phyloP scores from a whole-genome alignment of 306 rosid genomes.

The Pachyrhizus erosus region DNA sequence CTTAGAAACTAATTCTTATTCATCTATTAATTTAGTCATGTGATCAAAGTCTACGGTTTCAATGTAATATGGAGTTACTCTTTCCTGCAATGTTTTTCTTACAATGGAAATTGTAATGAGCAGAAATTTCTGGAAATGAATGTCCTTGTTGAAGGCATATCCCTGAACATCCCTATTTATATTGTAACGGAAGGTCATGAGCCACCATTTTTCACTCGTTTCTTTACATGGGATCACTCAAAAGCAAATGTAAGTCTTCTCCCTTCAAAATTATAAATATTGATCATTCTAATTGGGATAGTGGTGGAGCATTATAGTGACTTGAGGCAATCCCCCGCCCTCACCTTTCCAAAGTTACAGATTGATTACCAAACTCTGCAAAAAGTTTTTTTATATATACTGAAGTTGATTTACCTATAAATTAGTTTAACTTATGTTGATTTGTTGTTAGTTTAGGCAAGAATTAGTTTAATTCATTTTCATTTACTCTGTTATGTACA shows the following conservation, averaged over 20 bases:
- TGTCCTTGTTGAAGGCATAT: slow-evolving; percentile 70
- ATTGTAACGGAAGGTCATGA: slow-evolving; percentile 85
- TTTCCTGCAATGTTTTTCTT: slow-evolving; percentile 20
- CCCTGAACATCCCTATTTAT: slow-evolving; percentile 69
- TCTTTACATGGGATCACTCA: slow-evolving; percentile 84
- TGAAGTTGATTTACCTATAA: not conserved
- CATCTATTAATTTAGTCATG: not conserved
- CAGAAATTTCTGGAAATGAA: slow-evolving; percentile 91
- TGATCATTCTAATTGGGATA: not conserved
- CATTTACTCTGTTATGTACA: not conserved
- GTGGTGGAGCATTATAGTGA: not conserved
- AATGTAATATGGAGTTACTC: not conserved
- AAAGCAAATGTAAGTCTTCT: slow-evolving; percentile 73
- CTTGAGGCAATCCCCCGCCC: slow-evolving; percentile 2
- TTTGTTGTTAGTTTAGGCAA: not conserved
- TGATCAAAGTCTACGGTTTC: slow-evolving; percentile 18
- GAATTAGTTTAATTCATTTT: not conserved
- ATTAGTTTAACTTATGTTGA: not conserved
- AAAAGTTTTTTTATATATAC: not conserved
- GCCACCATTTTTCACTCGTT: slow-evolving; percentile 83
- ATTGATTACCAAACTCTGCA: too few relatives aligned
- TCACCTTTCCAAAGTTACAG: not conserved
- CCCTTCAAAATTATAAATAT: slow-evolving; percentile 20
- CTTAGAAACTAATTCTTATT: slow-evolving; percentile 24
- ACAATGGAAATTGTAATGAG: slow-evolving; percentile 37